Conservation (phyloP, 139 green algal genomes). For the Pycnococcus provasolii region DNA sequence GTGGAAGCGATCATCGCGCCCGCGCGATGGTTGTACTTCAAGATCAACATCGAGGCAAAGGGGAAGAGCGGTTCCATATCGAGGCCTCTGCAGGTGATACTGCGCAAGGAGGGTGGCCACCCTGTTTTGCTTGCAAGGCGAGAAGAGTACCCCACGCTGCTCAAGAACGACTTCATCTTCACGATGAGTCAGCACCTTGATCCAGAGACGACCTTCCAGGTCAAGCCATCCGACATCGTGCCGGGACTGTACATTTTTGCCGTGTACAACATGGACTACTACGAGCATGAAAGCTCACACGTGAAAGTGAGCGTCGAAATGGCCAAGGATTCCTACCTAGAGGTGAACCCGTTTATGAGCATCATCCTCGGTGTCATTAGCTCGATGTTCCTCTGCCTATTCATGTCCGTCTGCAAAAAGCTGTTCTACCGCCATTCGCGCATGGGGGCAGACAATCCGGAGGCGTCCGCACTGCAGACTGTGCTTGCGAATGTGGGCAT, state of each 20-base stretch:
- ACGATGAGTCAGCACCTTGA: not conserved
- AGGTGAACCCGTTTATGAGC: constrained; percentile 2
- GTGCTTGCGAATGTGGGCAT: not conserved
- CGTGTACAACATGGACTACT: constrained; percentile 25
- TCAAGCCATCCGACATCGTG: not conserved
- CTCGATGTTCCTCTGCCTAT: constrained; percentile 4
- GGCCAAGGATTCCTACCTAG: not conserved
- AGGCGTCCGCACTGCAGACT: not conserved
- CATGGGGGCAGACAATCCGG: not conserved
- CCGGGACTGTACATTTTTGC: constrained; percentile 3
- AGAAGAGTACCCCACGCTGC: constrained; percentile 19
- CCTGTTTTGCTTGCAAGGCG: constrained; percentile 1
- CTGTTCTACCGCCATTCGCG: not conserved
- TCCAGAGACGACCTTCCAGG: not conserved
- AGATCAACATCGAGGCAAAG: constrained; percentile 4
- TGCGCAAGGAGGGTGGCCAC: not conserved
- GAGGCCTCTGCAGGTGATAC: not conserved
- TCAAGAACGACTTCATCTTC: constrained; percentile 34
- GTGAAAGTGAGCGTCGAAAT: not conserved
- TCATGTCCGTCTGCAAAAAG: constrained; percentile 16
- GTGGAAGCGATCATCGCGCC: constrained; percentile 5
- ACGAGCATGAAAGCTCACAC: not conserved
- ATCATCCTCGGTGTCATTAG: not conserved
- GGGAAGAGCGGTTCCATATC: not conserved
- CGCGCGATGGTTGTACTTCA: constrained; percentile 14